These are phyloP conservation scores for Marchantia paleacea DNA, from an alignment of 225 moss, liverwort and hornwort genomes.

Conservation along the genomic window DNA sequence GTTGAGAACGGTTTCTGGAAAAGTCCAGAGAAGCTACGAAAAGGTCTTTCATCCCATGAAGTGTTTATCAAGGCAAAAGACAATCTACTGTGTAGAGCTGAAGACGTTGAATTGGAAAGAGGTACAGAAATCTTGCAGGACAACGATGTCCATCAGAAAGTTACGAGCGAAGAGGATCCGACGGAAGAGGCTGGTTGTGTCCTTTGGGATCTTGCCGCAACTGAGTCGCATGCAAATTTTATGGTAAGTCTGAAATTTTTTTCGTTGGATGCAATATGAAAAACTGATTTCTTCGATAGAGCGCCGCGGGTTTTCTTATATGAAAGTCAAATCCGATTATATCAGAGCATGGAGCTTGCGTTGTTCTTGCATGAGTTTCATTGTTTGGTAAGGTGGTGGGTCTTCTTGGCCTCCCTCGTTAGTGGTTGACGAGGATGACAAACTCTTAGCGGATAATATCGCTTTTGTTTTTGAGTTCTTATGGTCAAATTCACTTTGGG, in stretches of 20 bases:
- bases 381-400: too few species aligned
- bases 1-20: slow-evolving; percentile 5
- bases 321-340: too few species aligned
- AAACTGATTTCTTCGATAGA: too few species aligned
- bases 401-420: too few species aligned
- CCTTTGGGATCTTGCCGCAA: slow-evolving; percentile 91
- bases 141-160: slow-evolving; percentile 21
- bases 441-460: too few species aligned
- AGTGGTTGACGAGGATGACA: too few species aligned
- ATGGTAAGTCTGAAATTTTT: slow-evolving; percentile 46
- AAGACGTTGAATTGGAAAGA: slow-evolving; percentile 16
- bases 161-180: slow-evolving; percentile 52
- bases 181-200: slow-evolving; percentile 92
- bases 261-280: too few species aligned
- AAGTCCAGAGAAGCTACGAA: slow-evolving; percentile 10
- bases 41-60: neutral
- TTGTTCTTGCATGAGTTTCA: too few species aligned
- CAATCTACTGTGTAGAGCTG: slow-evolving; percentile 6
- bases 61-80: slow-evolving; percentile 7
- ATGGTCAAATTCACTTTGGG: too few species aligned
- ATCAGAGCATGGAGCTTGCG: too few species aligned
- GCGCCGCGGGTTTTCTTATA: too few species aligned
- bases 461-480: too few species aligned
- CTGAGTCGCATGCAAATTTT: slow-evolving; percentile 74
- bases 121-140: slow-evolving; percentile 18